Evolutionary conservation across 768 basidiomycete species (phyloP).

Genomic region (Lepiota subincarnata): DNA sequence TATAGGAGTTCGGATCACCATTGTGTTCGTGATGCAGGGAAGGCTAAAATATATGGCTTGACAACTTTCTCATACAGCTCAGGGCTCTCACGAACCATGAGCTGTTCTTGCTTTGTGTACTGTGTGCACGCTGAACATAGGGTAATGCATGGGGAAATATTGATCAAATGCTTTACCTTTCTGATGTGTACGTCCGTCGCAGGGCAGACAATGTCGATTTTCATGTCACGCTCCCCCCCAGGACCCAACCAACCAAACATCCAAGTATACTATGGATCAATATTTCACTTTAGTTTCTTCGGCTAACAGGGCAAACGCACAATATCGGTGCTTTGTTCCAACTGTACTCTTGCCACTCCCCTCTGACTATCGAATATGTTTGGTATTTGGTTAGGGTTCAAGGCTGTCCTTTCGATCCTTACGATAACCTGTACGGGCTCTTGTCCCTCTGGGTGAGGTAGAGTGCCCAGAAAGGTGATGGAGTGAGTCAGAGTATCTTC

Average conservation of each 20-base stretch:
- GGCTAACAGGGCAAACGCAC: conserved; percentile 31
- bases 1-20: conserved; percentile 47
- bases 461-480: conserved; percentile 64
- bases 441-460: conserved; percentile 30
- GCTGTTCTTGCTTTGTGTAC: conserved; percentile 71
- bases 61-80: conserved; percentile 68
- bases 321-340: conserved; percentile 65
- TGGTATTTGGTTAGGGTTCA: conserved; percentile 40
- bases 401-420: conserved; percentile 73
- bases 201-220: conserved; percentile 82
- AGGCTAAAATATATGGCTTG: conserved; percentile 71
- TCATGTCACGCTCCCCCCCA: conserved; percentile 55
- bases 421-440: conserved; percentile 51
- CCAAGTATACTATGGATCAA: conserved; percentile 67
- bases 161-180: conserved; percentile 46
- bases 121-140: conserved; percentile 21
- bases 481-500: conserved; percentile 62
- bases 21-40: conserved; percentile 73
- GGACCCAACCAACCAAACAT: conserved; percentile 63
- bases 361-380: conserved; percentile 34
- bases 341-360: conserved; percentile 38
- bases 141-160: neutral
- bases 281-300: neutral
- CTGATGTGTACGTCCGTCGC: conserved; percentile 87
- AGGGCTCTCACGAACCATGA: conserved; percentile 83